These are phyloP conservation scores for Plasmodium reichenowi DNA, from an alignment of 169 alveolate genomes.

Conservation along the genomic window DNA sequence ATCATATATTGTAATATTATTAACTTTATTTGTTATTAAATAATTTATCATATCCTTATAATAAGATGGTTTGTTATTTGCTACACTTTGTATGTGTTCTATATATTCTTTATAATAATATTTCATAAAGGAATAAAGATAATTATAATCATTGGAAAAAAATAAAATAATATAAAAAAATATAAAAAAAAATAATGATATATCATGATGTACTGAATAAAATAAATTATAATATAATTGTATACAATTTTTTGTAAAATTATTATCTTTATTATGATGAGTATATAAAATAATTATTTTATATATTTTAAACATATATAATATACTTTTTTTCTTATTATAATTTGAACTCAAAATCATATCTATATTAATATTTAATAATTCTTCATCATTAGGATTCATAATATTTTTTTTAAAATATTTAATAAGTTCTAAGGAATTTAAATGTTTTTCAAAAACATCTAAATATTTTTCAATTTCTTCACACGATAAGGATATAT, in stretches of 20 bases:
- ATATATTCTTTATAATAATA: slow-evolving; percentile 14
- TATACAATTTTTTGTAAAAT: slow-evolving; percentile 63
- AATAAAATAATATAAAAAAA: slow-evolving; percentile 54
- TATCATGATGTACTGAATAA: slow-evolving; percentile 1
- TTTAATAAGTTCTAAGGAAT: slow-evolving; percentile 41
- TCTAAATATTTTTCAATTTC: slow-evolving; percentile 32
- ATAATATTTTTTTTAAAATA: slow-evolving; percentile 30
- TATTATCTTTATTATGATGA: slow-evolving; percentile 36
- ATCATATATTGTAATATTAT: slow-evolving; percentile 37
- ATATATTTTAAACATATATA: slow-evolving; percentile 35
- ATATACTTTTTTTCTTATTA: slow-evolving; percentile 14
- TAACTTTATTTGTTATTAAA: slow-evolving; percentile 12
- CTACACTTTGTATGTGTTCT: too few relatives aligned
- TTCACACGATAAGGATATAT: background rate
- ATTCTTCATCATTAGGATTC: background rate
- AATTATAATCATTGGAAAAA: slow-evolving; percentile 33
- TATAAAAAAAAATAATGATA: slow-evolving; percentile 32
- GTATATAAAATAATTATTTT: slow-evolving; percentile 25
- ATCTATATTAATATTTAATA: slow-evolving; percentile 35
- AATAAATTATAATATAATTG: slow-evolving; percentile 60
- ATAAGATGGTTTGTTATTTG: too few relatives aligned
- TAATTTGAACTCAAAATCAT: slow-evolving; percentile 37
- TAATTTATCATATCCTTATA: slow-evolving; percentile 13
- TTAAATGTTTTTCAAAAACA: slow-evolving; percentile 58
- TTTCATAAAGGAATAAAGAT: slow-evolving; percentile 18